A percentile compares a stretch with the other conserved stretches of the same genome.
Conservation (phyloP, 805 yeast species). For the Nakazawaea populi region DNA sequence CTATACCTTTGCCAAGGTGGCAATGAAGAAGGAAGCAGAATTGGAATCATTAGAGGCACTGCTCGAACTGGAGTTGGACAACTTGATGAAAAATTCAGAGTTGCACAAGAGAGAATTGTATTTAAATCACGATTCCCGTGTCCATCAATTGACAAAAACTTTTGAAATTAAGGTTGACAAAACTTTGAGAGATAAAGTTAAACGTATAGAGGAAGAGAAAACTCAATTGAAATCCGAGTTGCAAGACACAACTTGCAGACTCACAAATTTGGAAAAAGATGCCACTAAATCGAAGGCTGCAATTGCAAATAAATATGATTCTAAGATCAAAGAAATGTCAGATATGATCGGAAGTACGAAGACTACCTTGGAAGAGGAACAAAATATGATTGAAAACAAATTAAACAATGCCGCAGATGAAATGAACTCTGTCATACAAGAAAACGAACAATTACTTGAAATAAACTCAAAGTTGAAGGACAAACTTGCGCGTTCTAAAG, state of each 20-base stretch:
- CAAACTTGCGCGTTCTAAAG: not conserved
- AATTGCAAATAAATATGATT: constrained; percentile 13
- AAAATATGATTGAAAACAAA: constrained; percentile 3
- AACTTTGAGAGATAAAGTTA: constrained; percentile 1
- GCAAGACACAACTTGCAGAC: constrained; percentile 3
- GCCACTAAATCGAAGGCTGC: constrained; percentile 19
- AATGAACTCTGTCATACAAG: not conserved
- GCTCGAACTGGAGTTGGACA: constrained; percentile 1
- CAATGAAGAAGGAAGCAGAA: constrained; percentile 2
- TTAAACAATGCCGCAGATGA: not conserved
- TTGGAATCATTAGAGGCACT: not conserved
- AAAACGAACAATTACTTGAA: not conserved
- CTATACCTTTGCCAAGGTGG: not conserved
- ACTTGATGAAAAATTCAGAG: not conserved
- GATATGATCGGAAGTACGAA: not conserved
- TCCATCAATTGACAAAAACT: not conserved
- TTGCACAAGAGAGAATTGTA: constrained; percentile 3
- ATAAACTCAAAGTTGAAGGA: not conserved
- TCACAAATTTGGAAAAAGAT: constrained; percentile 19
- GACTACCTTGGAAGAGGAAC: not conserved
- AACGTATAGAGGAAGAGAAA: not conserved
- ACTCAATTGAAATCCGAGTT: not conserved
- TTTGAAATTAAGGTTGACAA: constrained; percentile 5
- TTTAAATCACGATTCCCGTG: not conserved
- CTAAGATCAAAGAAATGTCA: not conserved